A percentile compares a stretch with the other conserved stretches of the same genome.
These are phyloP conservation scores for Hibiscus tridactylites DNA, from an alignment of 345 rosid species.

Conservation along the genomic window DNA sequence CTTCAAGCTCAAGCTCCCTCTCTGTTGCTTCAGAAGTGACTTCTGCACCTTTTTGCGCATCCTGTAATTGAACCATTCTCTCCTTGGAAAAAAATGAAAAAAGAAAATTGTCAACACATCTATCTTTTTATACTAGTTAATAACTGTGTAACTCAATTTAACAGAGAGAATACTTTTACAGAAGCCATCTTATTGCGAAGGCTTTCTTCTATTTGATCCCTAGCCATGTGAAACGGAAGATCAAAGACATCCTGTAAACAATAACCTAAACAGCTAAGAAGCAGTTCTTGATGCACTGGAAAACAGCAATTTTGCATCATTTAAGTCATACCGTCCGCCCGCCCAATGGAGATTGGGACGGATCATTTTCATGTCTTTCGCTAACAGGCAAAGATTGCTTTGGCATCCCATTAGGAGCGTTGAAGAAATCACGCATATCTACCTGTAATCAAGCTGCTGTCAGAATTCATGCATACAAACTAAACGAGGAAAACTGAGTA, in stretches of 20 bases:
- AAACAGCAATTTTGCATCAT: constrained; percentile 2
- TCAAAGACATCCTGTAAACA: constrained; percentile 78
- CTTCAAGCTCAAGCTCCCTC: constrained; percentile 98
- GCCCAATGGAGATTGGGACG: constrained; percentile 84
- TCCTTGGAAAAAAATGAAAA: constrained; percentile 27
- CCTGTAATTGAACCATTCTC: constrained; percentile 81
- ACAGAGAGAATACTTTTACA: constrained; percentile 51
- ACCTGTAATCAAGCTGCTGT: constrained; percentile 32
- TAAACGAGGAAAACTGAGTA: not conserved
- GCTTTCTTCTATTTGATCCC: constrained; percentile 96
- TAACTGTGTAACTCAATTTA: not conserved
- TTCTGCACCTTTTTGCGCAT: constrained; percentile 83
- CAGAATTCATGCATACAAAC: not conserved
- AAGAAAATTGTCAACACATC: not conserved
- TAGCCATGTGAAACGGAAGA: constrained; percentile 85
- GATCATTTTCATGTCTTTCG: constrained; percentile 48
- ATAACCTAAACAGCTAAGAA: not conserved
- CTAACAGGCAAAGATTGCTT: constrained; percentile 60
- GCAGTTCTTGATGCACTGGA: not conserved
- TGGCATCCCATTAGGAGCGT: constrained; percentile 72
- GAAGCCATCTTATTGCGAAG: constrained; percentile 87
- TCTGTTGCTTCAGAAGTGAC: constrained; percentile 92
- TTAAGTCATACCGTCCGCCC: constrained; percentile 73
- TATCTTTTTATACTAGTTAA: not conserved
- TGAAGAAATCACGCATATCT: constrained; percentile 89